Base-by-base conservation (phyloP, 2,329 filamentous ascomycete genomes). In the Colletotrichum ledebouriae region DNA sequence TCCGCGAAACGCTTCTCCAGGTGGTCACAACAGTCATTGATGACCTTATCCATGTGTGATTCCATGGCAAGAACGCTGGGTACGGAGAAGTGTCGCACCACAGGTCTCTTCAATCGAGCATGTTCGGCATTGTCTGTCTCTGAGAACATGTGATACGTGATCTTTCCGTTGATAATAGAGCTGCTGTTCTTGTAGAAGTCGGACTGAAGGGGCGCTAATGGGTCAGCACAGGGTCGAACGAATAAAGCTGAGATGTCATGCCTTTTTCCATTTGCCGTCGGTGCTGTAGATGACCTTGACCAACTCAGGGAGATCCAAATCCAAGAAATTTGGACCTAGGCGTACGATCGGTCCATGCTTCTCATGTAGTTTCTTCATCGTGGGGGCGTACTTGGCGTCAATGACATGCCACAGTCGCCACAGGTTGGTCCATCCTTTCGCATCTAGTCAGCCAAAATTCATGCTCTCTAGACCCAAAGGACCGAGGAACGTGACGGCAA, bases 91-190 rank as follows among this genome's bases (percentile, higher is more conserved):
- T 78, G 75, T 52, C 78, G 76, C 15, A 74, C 76, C 22, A 82
- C 74, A 0, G 80, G 81, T 6, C 76, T 74, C 72, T 80, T 82
- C 66, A 77, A 72, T 11, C 70, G 72, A 9, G 75, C 76, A 67
- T 83, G 80, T 3, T 74, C 65, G 9, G 70, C 71, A 4, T 75
- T 72, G 63, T 81, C 73, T 0, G 75, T 75, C 44, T 76, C 73
- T 67, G 77, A 80, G 71, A 82, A 82, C 17, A 82, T 70, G 69
- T 80, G 75, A 70, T 78, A 79, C 9, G 74, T 75, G 53, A 80
- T 76, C 59, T 78, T 75, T 25, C 78, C 77, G 41, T 78, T 72
- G 61, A 76, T 73, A 34, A 77, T 70, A 29, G 75, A 74, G 69
- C 76, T 78, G 71, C 74, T 79, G 63, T 74, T 76, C 37, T 77